Conservation (phyloP, 1,284 basidiomycete species). For the Microbotryum lychnidis-dioicae region DNA sequence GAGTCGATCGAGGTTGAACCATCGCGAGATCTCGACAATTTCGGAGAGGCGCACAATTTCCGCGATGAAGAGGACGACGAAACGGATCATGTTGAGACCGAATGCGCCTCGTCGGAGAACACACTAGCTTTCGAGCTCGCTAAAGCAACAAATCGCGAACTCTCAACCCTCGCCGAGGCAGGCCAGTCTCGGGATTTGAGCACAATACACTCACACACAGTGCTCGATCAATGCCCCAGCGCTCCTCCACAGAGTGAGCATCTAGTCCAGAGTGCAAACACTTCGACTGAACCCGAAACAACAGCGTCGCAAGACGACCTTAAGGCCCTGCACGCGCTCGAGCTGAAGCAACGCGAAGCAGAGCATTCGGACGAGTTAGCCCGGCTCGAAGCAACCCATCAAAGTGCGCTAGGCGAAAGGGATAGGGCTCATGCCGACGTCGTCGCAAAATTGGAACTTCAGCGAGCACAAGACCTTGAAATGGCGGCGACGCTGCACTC, state of each 20-base stretch:
- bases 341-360: neutral
- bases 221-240: no score
- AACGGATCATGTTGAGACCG: neutral
- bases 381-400: neutral
- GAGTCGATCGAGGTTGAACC: neutral
- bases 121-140: no score
- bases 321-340: constrained; percentile 38
- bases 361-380: constrained; percentile 1
- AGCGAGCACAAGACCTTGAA: neutral
- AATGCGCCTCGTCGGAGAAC: neutral
- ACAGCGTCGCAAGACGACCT: constrained; percentile 41
- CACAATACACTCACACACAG: no score
- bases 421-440: neutral
- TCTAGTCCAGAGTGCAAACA: no score
- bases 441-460: neutral
- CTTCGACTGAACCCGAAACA: no score
- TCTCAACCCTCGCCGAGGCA: no score
- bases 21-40: constrained; percentile 13
- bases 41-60: constrained; percentile 5
- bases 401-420: neutral
- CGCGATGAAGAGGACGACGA: neutral
- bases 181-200: no score
- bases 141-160: no score
- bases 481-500: constrained; percentile 2
- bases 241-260: no score